A percentile compares a stretch with the other conserved stretches of the same genome.
Evolutionary conservation across 768 basidiomycete genomes (phyloP).

Genomic region (Mycena vulgaris): DNA sequence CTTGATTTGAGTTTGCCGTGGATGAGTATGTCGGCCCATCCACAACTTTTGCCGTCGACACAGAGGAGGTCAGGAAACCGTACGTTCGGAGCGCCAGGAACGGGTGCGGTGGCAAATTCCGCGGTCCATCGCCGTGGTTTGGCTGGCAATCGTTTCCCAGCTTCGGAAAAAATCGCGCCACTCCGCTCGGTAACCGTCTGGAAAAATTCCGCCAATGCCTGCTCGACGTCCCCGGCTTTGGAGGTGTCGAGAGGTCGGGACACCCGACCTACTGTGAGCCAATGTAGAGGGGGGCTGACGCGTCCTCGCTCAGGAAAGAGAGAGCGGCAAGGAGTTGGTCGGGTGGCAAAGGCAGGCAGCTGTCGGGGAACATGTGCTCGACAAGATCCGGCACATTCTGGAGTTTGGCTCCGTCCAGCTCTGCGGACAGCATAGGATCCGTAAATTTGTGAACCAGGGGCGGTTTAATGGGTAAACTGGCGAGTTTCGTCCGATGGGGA

Average conservation of each 20-base stretch:
- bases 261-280: neutral
- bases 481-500: too few species aligned
- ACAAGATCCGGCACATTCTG: neutral
- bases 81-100: neutral
- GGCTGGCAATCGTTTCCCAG: neutral
- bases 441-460: too few species aligned
- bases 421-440: neutral
- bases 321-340: neutral
- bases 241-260: conserved; percentile 1
- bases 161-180: neutral
- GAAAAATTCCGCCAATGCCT: neutral
- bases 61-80: conserved; percentile 5
- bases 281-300: neutral
- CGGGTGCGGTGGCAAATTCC: neutral
- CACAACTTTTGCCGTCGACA: neutral
- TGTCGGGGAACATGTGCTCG: conserved; percentile 2
- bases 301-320: too few species aligned
- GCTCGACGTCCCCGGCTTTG: neutral
- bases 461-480: too few species aligned
- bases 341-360: conserved; percentile 7
- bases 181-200: too few species aligned
- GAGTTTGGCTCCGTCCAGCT: neutral
- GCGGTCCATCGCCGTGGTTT: conserved; percentile 8
- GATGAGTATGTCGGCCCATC: neutral
- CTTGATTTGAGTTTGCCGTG: conserved; percentile 13